Percentiles rank a stretch among this genome's conserved stretches.
Evolutionary conservation across 108 stramenopile genomes (phyloP).

Genomic region (Nitzschia sp.): DNA sequence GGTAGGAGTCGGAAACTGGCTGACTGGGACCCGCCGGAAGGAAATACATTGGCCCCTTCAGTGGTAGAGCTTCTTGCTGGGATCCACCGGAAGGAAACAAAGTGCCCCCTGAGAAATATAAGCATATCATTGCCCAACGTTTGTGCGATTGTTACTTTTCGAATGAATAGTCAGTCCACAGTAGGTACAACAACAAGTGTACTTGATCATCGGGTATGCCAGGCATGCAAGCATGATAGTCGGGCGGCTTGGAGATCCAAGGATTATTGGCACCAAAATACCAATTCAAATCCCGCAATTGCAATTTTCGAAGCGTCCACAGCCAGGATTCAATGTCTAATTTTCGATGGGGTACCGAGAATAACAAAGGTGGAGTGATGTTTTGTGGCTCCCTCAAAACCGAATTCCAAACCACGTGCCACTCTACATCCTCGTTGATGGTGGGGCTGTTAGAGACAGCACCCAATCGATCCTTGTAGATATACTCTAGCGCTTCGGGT

Average conservation of each 20-base stretch:
- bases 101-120: no score
- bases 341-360: not conserved
- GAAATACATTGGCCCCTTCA: no score
- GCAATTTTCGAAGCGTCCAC: constrained; percentile 17
- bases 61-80: no score
- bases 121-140: no score
- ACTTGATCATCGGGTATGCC: constrained; percentile 40
- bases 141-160: no score
- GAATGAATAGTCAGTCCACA: constrained; percentile 7
- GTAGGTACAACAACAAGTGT: constrained; percentile 20
- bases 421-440: not conserved
- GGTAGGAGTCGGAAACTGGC: no score
- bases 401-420: not conserved
- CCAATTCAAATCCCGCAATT: constrained; percentile 19
- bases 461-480: constrained; percentile 7
- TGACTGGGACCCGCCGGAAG: no score
- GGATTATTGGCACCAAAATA: constrained; percentile 43
- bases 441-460: not conserved
- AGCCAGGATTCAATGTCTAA: not conserved
- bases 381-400: constrained; percentile 7
- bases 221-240: constrained; percentile 43
- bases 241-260: constrained; percentile 23
- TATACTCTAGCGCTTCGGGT: not conserved
- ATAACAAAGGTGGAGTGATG: not conserved
- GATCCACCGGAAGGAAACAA: no score